A percentile compares a stretch with the other conserved stretches of the same genome.
Conservation (phyloP, 2,329 filamentous ascomycete genomes). For the Penicillium capsulatum region DNA sequence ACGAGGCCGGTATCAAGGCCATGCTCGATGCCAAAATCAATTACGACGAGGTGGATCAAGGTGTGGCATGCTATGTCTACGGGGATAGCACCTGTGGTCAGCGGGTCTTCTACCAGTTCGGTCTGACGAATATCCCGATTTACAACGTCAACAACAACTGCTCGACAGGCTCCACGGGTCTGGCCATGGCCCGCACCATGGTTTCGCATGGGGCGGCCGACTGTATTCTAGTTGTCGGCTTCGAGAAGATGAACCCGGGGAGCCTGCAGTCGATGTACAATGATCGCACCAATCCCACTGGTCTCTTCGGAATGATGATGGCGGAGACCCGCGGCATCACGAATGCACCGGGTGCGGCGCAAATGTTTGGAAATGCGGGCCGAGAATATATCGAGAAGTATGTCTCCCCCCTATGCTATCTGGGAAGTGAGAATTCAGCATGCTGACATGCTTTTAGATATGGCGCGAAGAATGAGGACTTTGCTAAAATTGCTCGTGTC, state of each 20-base stretch:
- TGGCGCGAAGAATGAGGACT: conserved; percentile 78
- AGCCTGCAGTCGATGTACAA: conserved; percentile 78
- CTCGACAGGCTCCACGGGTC: conserved; percentile 86
- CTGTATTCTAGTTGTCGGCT: conserved; percentile 86
- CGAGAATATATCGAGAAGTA: conserved; percentile 92
- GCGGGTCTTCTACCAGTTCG: conserved; percentile 97
- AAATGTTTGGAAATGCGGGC: conserved; percentile 94
- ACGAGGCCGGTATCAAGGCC: conserved; percentile 85
- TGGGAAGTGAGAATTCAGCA: too few species aligned
- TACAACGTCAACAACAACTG: conserved; percentile 99
- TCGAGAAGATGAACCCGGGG: conserved; percentile 98
- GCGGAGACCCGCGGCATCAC: conserved; percentile 72
- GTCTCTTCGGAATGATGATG: conserved; percentile 73
- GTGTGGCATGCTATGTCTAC: conserved; percentile 96
- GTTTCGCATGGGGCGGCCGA: conserved; percentile 77
- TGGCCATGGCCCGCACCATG: conserved; percentile 77
- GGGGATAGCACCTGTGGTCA: conserved; percentile 93
- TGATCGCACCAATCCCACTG: conserved; percentile 75
- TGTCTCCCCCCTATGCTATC: too few species aligned
- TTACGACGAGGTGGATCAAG: conserved; percentile 94
- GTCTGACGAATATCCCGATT: conserved; percentile 92
- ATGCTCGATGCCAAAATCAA: conserved; percentile 74
- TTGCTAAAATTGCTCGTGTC: conserved; percentile 87
- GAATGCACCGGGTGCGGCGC: conserved; percentile 78
- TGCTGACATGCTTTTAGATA: conserved; percentile 51